phyloP scores from a whole-genome alignment of 225 moss, liverwort and hornwort species.

The Rhytidiadelphus loreus region DNA sequence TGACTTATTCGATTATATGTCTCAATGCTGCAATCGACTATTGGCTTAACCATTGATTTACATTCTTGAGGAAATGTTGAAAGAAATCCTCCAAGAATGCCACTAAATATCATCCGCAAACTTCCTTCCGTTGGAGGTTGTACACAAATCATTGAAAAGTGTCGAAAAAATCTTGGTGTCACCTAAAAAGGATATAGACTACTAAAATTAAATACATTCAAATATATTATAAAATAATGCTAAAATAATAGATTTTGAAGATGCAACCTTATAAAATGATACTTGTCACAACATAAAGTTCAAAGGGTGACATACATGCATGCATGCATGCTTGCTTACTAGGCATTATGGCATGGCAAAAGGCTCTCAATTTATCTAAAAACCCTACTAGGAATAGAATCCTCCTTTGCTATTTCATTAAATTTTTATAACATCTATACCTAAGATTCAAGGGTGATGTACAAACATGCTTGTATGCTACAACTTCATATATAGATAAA shows the following conservation, averaged over 20 bases:
- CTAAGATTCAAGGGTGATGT: background rate
- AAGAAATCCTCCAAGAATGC: constrained; percentile 66
- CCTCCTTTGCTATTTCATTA: no score
- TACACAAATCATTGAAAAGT: constrained; percentile 86
- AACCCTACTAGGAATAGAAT: fast-evolving
- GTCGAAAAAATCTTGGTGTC: constrained; percentile 79
- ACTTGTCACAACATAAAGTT: background rate
- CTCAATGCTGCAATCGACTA: constrained; percentile 88
- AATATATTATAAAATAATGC: background rate
- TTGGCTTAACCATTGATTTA: constrained; percentile 58
- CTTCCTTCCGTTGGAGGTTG: constrained; percentile 73
- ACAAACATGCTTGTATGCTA: no score
- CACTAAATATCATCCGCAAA: constrained; percentile 66
- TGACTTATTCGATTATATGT: constrained; percentile 73
- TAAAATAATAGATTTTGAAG: no score
- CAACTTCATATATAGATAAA: background rate
- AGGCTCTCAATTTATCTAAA: background rate
- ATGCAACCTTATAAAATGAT: background rate
- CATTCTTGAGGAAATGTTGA: constrained; percentile 60
- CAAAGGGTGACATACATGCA: background rate
- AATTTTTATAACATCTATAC: background rate
- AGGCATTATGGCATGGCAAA: fast-evolving
- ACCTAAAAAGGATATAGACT: constrained; percentile 16
- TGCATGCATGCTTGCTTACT: no score
- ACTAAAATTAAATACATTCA: background rate